Percentiles rank a stretch among this genome's conserved stretches.
Evolutionary conservation across 2,329 filamentous ascomycete genomes (phyloP).

Genomic region (Hypoxylon sp.): DNA sequence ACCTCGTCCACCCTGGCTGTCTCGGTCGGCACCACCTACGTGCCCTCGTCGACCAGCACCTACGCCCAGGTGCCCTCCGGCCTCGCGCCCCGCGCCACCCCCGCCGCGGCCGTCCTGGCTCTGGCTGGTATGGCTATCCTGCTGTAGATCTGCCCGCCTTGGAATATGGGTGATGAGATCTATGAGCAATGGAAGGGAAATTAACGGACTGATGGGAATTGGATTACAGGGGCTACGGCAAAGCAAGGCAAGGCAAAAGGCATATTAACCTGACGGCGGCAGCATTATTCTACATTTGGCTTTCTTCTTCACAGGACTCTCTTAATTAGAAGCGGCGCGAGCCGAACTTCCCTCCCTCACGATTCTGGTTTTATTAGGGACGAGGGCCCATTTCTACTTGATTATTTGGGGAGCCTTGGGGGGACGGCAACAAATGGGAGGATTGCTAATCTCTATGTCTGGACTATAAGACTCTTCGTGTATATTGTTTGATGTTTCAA

Average conservation of each 20-base stretch:
- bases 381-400: conserved; percentile 14
- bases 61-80: conserved; percentile 23
- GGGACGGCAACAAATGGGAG: conserved; percentile 11
- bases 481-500: conserved; percentile 25
- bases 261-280: conserved; percentile 9
- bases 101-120: conserved; percentile 39
- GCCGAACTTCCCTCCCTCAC: not conserved
- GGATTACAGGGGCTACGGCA: not conserved
- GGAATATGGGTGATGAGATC: conserved; percentile 6
- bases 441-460: conserved; percentile 12
- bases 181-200: not conserved
- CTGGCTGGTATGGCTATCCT: conserved; percentile 42
- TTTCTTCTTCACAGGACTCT: not conserved
- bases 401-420: conserved; percentile 4
- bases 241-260: not conserved
- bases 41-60: conserved; percentile 11
- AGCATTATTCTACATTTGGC: conserved; percentile 4
- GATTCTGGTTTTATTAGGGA: conserved; percentile 11
- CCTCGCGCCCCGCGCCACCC: conserved; percentile 34
- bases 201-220: not conserved
- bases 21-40: conserved; percentile 31
- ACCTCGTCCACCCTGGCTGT: conserved; percentile 1
- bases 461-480: conserved; percentile 19
- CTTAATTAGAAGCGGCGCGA: not conserved
- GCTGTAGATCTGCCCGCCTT: conserved; percentile 29